phyloP scores from a whole-genome alignment of 2,329 filamentous ascomycete species.

The Aureobasidium vineae region DNA sequence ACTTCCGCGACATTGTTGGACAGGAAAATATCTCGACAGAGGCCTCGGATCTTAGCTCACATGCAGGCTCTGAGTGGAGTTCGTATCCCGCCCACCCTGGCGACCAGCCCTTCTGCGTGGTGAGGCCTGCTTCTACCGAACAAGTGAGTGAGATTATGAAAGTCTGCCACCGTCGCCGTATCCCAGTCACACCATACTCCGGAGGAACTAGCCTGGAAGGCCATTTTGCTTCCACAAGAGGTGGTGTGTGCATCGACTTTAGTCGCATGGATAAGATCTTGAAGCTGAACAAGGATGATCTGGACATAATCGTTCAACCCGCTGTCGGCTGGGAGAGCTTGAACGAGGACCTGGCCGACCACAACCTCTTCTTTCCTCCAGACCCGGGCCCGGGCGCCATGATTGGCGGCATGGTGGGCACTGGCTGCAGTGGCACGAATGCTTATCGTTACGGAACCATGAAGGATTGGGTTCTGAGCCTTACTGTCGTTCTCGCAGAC shows the following conservation, averaged over 20 bases:
- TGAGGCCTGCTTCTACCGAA: conserved; percentile 74
- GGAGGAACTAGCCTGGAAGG: conserved; percentile 89
- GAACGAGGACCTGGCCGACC: conserved; percentile 71
- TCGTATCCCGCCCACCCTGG: conserved; percentile 48
- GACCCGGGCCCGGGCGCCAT: conserved; percentile 88
- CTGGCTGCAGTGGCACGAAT: conserved; percentile 77
- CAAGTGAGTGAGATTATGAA: conserved; percentile 88
- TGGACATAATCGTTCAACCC: conserved; percentile 58
- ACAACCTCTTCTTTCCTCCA: conserved; percentile 83
- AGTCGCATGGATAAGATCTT: conserved; percentile 79
- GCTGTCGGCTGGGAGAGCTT: conserved; percentile 84
- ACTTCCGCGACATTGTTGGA: conserved; percentile 61
- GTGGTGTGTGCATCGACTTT: conserved; percentile 85
- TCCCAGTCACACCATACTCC: conserved; percentile 83
- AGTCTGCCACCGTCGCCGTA: conserved; percentile 73
- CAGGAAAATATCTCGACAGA: conserved; percentile 62
- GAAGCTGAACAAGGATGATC: conserved; percentile 67
- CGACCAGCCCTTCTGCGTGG: conserved; percentile 59
- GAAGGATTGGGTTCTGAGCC: conserved; percentile 85
- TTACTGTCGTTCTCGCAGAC: conserved; percentile 87
- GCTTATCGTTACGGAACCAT: conserved; percentile 92
- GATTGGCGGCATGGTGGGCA: conserved; percentile 87
- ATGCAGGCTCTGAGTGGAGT: conserved; percentile 64
- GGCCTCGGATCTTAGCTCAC: conserved; percentile 53
- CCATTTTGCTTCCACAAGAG: conserved; percentile 77